Evolutionary conservation across 2,329 filamentous ascomycete genomes (phyloP).

Genomic region (Colletotrichum sp.): DNA sequence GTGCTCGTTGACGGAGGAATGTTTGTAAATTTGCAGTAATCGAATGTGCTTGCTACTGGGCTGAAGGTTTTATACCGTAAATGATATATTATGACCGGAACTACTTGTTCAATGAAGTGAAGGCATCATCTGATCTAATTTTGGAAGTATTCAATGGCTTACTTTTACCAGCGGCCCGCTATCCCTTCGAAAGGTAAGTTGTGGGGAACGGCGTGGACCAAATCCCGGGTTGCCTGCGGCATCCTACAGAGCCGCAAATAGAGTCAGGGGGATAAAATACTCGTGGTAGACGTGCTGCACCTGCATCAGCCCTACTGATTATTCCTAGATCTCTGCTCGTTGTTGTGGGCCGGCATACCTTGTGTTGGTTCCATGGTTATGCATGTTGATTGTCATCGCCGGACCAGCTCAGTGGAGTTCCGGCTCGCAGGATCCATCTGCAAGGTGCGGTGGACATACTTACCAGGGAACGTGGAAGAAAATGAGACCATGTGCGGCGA

Average conservation of each 20-base stretch:
- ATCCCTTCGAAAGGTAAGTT: not conserved
- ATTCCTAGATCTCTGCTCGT: not conserved
- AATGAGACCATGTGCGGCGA: not conserved
- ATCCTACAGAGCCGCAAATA: not conserved
- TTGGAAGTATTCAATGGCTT: not conserved
- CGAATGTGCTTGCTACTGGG: not conserved
- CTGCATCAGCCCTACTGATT: not conserved
- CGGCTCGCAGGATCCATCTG: not conserved
- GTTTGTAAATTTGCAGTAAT: slow-evolving; percentile 73
- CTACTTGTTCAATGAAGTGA: not conserved
- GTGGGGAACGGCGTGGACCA: not conserved
- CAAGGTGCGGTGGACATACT: not conserved
- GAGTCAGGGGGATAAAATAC: not conserved
- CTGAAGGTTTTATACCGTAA: not conserved
- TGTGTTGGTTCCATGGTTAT: not conserved
- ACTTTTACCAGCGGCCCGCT: not conserved
- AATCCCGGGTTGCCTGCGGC: not conserved
- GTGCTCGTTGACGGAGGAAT: slow-evolving; percentile 75
- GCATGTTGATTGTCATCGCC: not conserved
- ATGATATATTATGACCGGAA: not conserved
- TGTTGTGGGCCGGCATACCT: not conserved
- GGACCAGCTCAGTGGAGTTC: not conserved
- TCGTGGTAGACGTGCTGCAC: not conserved
- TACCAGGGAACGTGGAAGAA: not conserved
- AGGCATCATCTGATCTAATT: not conserved